phyloP scores from a whole-genome alignment of 2,329 filamentous ascomycete species.

The Exophiala aquamarina region DNA sequence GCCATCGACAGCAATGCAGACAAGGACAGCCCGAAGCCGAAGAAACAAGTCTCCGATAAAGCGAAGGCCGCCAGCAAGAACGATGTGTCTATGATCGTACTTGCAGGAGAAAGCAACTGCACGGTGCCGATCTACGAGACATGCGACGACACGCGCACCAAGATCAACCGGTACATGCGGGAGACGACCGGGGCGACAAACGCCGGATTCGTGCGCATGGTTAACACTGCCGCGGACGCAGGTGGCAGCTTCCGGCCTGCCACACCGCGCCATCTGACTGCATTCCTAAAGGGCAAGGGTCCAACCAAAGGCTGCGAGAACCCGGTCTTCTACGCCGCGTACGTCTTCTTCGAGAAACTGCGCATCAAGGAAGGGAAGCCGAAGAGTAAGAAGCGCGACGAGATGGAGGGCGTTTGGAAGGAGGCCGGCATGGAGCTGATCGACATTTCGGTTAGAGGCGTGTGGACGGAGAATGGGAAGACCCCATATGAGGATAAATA shows the following conservation, averaged over 20 bases:
- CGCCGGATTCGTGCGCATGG: constrained; percentile 52
- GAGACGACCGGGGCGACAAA: constrained; percentile 44
- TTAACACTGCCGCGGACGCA: constrained; percentile 38
- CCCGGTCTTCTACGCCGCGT: constrained; percentile 53
- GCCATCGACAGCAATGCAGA: not conserved
- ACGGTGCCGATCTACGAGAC: constrained; percentile 55
- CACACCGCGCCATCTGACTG: constrained; percentile 36
- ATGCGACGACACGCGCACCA: constrained; percentile 58
- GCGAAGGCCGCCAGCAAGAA: constrained; percentile 31
- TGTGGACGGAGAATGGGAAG: not conserved
- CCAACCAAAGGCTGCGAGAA: constrained; percentile 49
- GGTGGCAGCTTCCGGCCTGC: constrained; percentile 36
- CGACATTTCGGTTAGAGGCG: not conserved
- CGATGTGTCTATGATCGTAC: constrained; percentile 44
- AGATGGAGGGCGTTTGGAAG: constrained; percentile 50
- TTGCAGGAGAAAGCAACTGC: constrained; percentile 50
- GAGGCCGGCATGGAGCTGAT: constrained; percentile 5
- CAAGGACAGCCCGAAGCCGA: not conserved
- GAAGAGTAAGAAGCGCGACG: constrained; percentile 51
- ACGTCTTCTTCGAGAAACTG: constrained; percentile 62
- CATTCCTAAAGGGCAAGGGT: constrained; percentile 54
- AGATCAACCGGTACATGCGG: constrained; percentile 54
- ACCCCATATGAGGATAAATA: not conserved
- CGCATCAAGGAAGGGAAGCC: constrained; percentile 52
- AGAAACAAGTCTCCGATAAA: constrained; percentile 28